phyloP scores from a whole-genome alignment of 495 filamentous ascomycete species.

The Penicilliopsis zonata region DNA sequence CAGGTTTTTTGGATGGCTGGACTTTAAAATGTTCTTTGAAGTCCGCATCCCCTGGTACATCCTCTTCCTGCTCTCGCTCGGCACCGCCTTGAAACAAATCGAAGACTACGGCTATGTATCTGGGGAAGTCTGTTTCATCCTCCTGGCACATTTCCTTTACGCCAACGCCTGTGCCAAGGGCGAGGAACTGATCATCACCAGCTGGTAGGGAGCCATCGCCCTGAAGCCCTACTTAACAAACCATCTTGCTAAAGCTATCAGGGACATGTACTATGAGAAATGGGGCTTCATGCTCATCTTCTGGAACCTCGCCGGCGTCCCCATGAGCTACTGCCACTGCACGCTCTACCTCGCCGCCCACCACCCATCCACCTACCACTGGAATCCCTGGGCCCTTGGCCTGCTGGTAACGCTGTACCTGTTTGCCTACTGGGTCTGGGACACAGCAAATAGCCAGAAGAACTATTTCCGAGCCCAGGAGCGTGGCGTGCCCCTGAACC shows the following conservation, averaged over 20 bases:
- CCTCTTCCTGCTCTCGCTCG: conserved; percentile 62
- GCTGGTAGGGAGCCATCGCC: no score
- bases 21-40: conserved; percentile 99
- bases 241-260: neutral
- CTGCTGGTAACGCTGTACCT: conserved; percentile 45
- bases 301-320: conserved; percentile 96
- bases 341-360: conserved; percentile 84
- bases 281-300: conserved; percentile 99
- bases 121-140: conserved; percentile 68
- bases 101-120: conserved; percentile 80
- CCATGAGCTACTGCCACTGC: conserved; percentile 91
- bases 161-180: conserved; percentile 91
- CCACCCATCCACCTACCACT: conserved; percentile 62
- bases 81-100: conserved; percentile 74
- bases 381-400: conserved; percentile 49
- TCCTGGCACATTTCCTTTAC: conserved; percentile 88
- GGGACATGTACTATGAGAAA: conserved; percentile 97
- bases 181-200: conserved; percentile 84
- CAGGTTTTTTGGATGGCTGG: conserved; percentile 75
- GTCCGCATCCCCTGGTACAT: conserved; percentile 95
- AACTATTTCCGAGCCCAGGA: conserved; percentile 79
- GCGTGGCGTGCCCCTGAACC: conserved; percentile 53
- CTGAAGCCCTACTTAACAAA: no score
- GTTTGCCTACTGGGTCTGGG: neutral
- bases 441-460: conserved; percentile 67